Base-by-base conservation (phyloP, 176 grass and related monocot species). In the Aechmea fasciata region DNA sequence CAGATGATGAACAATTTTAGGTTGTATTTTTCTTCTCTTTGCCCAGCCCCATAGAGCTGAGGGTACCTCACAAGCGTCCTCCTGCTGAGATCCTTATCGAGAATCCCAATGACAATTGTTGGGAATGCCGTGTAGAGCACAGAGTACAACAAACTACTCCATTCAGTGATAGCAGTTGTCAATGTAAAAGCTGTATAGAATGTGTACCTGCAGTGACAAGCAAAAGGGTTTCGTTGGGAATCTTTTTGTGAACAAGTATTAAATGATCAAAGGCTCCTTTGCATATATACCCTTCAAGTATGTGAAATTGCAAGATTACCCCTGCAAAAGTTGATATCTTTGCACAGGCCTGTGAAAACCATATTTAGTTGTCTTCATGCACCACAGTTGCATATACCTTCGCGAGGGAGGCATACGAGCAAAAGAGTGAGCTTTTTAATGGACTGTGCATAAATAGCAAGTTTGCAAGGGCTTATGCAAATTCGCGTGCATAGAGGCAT, bases 61-160 rank as follows among this genome's bases (percentile, higher is more conserved):
- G 92, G 88, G 80, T 87, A 80, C 79, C 66, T 70, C 19, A 91
- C 53, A 10, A 91, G 63, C 53, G 85, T 96, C 73, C 61, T 66
- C 77, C 82, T 88, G 66, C 68, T 89, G 28, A 89, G 76, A 76
- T 96, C 88, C 70, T 91, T 87, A 77, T 96, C 92, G 73, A 89
- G 82, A 84, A 91, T 89, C 51, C 83, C 92, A 66, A 91, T 85
- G 12, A 85, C 25, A 63, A 96, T 85, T 65, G 88, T 96, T 51
- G 88, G 92, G 51, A 96, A 83, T 70, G 88, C 82, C 64, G 88
- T 91, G 75, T 96, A 96, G 15, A 96, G 75, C 64, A 89, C 85
- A 80, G 88, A 91, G 64, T 96, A 91, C 50, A 96, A 61, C 63
- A 91, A 68, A 54, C 88, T 89, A 50, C 92, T 96, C 88, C 79